A percentile compares a stretch with the other conserved stretches of the same genome.
Evolutionary conservation across 345 rosid species (phyloP).

Genomic region (Sisymbrium altissimum): DNA sequence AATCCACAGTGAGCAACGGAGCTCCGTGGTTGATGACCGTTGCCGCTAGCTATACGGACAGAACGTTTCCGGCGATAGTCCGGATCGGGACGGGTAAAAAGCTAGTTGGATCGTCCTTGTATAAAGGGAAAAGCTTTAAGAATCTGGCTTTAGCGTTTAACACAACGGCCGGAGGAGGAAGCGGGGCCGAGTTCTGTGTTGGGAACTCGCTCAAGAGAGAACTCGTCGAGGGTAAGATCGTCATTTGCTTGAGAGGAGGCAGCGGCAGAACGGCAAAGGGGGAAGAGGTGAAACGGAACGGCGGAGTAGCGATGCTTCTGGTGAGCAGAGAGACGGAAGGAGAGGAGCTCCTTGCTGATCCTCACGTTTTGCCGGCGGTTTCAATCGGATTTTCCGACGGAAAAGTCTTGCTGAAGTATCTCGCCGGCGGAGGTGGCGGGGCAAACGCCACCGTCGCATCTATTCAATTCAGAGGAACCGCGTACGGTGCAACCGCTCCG

Average conservation of each 20-base stretch:
- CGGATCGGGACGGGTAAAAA: conserved; percentile 46
- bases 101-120: conserved; percentile 51
- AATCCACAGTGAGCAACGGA: conserved; percentile 49
- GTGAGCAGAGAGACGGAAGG: conserved; percentile 46
- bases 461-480: conserved; percentile 54
- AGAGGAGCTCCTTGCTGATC: conserved; percentile 61
- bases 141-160: conserved; percentile 47
- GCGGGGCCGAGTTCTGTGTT: conserved; percentile 45
- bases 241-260: conserved; percentile 51
- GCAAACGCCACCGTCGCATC: conserved; percentile 43
- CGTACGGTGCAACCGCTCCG: conserved; percentile 59
- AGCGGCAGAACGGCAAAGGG: conserved; percentile 54
- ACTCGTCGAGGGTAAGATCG: conserved; percentile 53
- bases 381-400: conserved; percentile 50
- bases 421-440: conserved; percentile 26
- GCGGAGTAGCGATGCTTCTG: conserved; percentile 73
- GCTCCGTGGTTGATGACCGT: conserved; percentile 93
- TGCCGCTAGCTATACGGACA: conserved; percentile 69
- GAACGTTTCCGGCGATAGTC: conserved; percentile 61
- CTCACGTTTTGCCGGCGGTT: conserved; percentile 64
- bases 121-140: conserved; percentile 40
- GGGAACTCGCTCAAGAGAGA: conserved; percentile 24
- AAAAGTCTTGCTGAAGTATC: conserved; percentile 36
- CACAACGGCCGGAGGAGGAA: conserved; percentile 46
- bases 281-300: conserved; percentile 46